These are phyloP conservation scores for Penicillium polonicum DNA, from an alignment of 2,329 filamentous ascomycete genomes.

Conservation along the genomic window DNA sequence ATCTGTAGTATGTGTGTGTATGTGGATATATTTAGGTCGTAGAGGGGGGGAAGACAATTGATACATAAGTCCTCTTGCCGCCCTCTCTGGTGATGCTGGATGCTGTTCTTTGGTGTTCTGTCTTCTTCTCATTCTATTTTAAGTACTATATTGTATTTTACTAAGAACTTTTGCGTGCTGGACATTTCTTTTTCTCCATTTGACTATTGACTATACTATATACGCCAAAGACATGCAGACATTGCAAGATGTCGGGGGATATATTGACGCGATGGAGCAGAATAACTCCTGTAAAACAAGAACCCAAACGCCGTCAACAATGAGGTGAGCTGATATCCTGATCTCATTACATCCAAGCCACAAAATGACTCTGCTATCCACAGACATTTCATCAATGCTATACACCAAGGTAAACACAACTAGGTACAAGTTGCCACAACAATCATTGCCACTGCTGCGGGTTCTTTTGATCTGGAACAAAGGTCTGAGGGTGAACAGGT, in stretches of 20 bases:
- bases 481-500: not conserved
- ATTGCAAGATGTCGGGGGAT: conserved; percentile 7
- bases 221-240: conserved; percentile 6
- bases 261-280: not conserved
- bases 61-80: not conserved
- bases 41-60: not conserved
- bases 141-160: not conserved
- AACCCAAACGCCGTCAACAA: conserved; percentile 7
- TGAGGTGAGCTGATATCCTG: conserved; percentile 4
- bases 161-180: not conserved
- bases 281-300: not conserved
- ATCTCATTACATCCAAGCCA: not conserved
- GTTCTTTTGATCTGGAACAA: conserved; percentile 9
- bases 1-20: not conserved
- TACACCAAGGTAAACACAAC: not conserved
- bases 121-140: not conserved
- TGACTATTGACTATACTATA: not conserved
- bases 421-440: not conserved
- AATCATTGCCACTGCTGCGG: conserved; percentile 2
- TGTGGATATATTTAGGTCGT: not conserved
- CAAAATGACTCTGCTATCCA: not conserved
- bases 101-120: no score
- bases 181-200: not conserved
- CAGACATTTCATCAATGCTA: not conserved
- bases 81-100: no score